phyloP scores from a whole-genome alignment of 2,329 filamentous ascomycete species.

The Dothideomycetidae sp. region DNA sequence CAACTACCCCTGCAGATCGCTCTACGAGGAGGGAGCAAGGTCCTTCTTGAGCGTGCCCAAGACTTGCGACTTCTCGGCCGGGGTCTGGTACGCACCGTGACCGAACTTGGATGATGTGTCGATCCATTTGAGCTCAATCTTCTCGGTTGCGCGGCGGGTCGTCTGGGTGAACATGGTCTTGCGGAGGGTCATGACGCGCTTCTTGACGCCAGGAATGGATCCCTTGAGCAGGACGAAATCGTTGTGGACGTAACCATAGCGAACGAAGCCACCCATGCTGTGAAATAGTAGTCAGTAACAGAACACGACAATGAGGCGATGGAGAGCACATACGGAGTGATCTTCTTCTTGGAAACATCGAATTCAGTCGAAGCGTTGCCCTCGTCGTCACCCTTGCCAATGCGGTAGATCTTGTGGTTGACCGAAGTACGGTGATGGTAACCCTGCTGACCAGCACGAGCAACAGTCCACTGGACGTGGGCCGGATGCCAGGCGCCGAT shows the following conservation, averaged over 20 bases:
- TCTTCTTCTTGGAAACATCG: conserved; percentile 97
- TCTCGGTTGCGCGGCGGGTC: conserved; percentile 88
- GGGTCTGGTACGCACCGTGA: conserved; percentile 98
- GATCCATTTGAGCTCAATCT: conserved; percentile 99
- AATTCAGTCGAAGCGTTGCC: conserved; percentile 88
- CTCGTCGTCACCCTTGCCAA: conserved; percentile 83
- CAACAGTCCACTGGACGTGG: conserved; percentile 99
- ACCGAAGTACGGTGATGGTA: conserved; percentile 99
- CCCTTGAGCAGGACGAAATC: conserved; percentile 98
- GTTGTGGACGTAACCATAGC: conserved; percentile 98
- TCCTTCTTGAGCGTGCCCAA: conserved; percentile 99
- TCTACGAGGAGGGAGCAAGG: conserved; percentile 24
- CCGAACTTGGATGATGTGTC: conserved; percentile 99
- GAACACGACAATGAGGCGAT: not conserved
- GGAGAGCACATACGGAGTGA: conserved; percentile 75
- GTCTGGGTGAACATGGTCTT: conserved; percentile 99
- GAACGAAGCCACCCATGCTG: conserved; percentile 97
- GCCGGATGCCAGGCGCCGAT: conserved; percentile 99
- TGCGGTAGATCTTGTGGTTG: conserved; percentile 99
- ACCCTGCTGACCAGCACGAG: conserved; percentile 97
- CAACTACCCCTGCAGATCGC: conserved; percentile 6
- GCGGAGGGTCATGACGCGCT: conserved; percentile 96
- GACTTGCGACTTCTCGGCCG: conserved; percentile 94
- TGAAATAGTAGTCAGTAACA: conserved; percentile 24
- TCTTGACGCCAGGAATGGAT: conserved; percentile 94